Evolutionary conservation across 805 yeast genomes (phyloP), one percentile per base, ranked within the genome.

Genomic region (Metschnikowia gelsemii): DNA sequence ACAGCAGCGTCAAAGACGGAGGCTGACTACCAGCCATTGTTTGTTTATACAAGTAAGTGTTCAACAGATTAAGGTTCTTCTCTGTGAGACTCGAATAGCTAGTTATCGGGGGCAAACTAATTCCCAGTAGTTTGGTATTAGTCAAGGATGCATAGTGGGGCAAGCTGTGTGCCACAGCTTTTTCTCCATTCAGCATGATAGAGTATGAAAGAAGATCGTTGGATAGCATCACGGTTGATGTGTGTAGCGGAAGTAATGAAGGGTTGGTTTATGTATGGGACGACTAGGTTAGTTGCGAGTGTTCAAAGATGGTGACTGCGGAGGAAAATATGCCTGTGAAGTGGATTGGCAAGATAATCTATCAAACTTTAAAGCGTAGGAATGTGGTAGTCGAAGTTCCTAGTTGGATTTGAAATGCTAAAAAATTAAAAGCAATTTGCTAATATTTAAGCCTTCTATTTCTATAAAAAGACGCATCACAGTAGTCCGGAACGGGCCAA

Each of bases 181-280:
- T 54, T 18, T 49, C 52, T 24, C 59, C 61, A 30, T 50, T 47
- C 46, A 57, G 55, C 72, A 68, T 67, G 40, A 68, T 68, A 25
- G 73, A 68, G 46, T 68, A 68, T 37, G 64, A 53, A 43, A 66
- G 55, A 32, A 68, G 61, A 46, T 68, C 73, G 55, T 58, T 59
- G 11, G 44, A 30, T 19, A 35, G 18, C 44, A 40, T 40, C 3
- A 11, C 29, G 30, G 14, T 4, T 5, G 5, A 17, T 16, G 11
- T n/a, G 19, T 16, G 30, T 24, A 34, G 26, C 19, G 34, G 17
- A 17, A n/a, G 22, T 24, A 7, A n/a, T 20, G 19, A 20, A 13
- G 28, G 14, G 14, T 11, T n/a, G 25, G 28, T 19, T n/a, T 19
- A 2, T 14, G 26, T 8, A 16, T n/a, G n/a, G n/a, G n/a, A n/a